Evolutionary conservation across 1,139 yeast species (phyloP), one percentile per base, ranked within the genome.

Genomic region (Candida tunisiensis): DNA sequence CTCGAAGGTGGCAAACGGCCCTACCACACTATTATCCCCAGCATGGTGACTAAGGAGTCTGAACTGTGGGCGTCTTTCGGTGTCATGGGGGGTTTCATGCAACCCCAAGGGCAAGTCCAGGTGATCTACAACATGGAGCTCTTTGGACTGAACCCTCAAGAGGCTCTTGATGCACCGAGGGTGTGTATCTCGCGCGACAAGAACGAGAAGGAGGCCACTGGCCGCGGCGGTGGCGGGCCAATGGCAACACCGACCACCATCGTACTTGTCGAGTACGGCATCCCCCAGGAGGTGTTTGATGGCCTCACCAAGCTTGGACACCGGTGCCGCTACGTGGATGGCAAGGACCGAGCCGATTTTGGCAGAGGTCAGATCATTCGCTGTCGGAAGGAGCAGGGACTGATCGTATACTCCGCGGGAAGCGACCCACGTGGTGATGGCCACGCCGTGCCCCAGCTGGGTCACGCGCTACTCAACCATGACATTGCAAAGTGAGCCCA

Each of bases 31-130:
- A 79, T 79, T 35, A 78, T 79, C 32, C 92, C 93, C 1, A 82
- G 83, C 1, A 65, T 78, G 73, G 67, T 78, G 19, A 71, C 79
- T 5, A 41, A 47, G 8, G 54, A 55, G 2, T 33, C 35, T 15
- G 40, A 37, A 15, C 52, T 79, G 16, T 74, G 62, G 44, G 85
- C 85, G 1, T 57, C 77, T 3, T 75, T 67, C 41, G 93, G 92
- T 19, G 79, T 77, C 38, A 79, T 78, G 85, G 93, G 93, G 14
- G 93, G 88, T 0, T 79, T 71, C 53, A 78, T 74, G 57, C 93
- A 79, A 46, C 92, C 92, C 2, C 82, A 75, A 37, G 85, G 88
- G 2, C 93, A 79, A 40, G 72, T 79, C 3, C 88, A 78, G 43
- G 85, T 77, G 30, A 73, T 69, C 19, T 49, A 75, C 35, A 79